Percentiles rank a stretch among this genome's conserved stretches.
Evolutionary conservation across 169 alveolate species (phyloP).

Genomic region (Prorocentrum cordatum): DNA sequence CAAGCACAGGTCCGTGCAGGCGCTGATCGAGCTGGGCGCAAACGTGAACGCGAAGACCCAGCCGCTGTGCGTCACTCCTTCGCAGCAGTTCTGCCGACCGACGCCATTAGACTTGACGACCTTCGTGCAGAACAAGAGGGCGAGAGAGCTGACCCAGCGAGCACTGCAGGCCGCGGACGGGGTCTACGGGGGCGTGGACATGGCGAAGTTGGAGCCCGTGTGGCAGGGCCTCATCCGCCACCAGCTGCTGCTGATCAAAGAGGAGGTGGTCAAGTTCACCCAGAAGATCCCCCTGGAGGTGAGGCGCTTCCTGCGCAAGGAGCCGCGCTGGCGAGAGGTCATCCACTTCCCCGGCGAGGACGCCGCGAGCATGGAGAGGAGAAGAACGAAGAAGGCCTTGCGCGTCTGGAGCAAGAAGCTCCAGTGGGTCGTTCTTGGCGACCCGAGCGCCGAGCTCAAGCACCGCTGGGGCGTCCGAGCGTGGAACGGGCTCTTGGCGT

Average conservation of each 20-base stretch:
- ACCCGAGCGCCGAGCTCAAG: neutral
- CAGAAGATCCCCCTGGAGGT: neutral
- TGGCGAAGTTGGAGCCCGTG: neutral
- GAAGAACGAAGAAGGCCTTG: neutral
- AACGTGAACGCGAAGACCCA: conserved; percentile 64
- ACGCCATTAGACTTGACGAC: conserved; percentile 51
- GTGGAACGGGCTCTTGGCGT: neutral
- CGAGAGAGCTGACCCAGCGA: neutral
- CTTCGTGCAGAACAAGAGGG: conserved; percentile 14
- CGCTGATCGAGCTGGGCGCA: neutral
- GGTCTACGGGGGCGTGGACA: conserved; percentile 11
- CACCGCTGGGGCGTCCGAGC: conserved; percentile 9
- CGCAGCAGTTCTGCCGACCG: conserved; percentile 70
- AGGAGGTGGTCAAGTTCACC: conserved; percentile 51
- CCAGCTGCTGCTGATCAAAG: conserved; percentile 48
- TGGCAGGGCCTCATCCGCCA: conserved; percentile 63
- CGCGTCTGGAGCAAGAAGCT: neutral
- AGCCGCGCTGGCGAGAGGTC: conserved; percentile 61
- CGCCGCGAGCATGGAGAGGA: neutral
- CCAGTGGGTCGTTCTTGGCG: conserved; percentile 29
- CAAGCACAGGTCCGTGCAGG: conserved; percentile 22
- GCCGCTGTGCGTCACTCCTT: conserved; percentile 51
- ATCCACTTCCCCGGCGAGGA: conserved; percentile 38
- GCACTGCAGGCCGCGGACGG: conserved; percentile 47
- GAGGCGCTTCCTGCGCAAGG: conserved; percentile 44